Evolutionary conservation across 164 flowering plant species (phyloP).

Genomic region (Chimonanthus praecox): DNA sequence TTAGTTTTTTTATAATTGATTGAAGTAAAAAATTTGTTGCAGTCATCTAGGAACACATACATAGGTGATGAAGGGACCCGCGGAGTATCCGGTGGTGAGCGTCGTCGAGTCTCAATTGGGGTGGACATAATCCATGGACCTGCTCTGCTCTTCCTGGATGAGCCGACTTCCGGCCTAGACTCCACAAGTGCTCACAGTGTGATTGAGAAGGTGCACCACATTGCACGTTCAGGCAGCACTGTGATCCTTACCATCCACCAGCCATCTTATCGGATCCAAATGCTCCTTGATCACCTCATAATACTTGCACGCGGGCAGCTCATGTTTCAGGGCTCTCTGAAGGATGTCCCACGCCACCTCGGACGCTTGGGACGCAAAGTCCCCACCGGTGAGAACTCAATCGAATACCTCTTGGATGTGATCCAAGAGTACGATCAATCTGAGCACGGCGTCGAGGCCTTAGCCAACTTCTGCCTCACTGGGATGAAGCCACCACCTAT

Average conservation of each 20-base stretch:
- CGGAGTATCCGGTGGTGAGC: constrained; percentile 78
- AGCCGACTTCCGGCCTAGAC: constrained; percentile 75
- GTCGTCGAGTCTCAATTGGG: constrained; percentile 66
- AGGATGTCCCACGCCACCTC: constrained; percentile 43
- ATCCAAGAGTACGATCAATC: constrained; percentile 68
- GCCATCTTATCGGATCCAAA: constrained; percentile 53
- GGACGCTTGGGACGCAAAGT: constrained; percentile 53
- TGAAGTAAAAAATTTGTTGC: neutral
- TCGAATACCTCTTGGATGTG: constrained; percentile 57
- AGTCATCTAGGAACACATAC: constrained; percentile 60
- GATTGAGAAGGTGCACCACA: constrained; percentile 57
- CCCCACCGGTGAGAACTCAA: constrained; percentile 52
- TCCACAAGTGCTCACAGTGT: constrained; percentile 73
- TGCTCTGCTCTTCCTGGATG: constrained; percentile 57
- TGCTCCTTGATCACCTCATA: constrained; percentile 59
- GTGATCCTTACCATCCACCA: constrained; percentile 78
- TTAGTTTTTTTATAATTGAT: too few species aligned
- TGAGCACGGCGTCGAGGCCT: constrained; percentile 43
- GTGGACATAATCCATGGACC: constrained; percentile 78
- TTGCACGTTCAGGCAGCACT: constrained; percentile 66
- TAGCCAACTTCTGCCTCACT: constrained; percentile 52
- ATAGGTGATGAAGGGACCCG: constrained; percentile 72
- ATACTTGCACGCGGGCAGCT: constrained; percentile 60
- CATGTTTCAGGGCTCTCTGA: constrained; percentile 67
- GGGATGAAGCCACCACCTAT: constrained; percentile 54